Percentiles rank a stretch among this genome's conserved stretches.
Evolutionary conservation across 2,329 filamentous ascomycete genomes (phyloP).

Genomic region (Neoascochyta sp.): DNA sequence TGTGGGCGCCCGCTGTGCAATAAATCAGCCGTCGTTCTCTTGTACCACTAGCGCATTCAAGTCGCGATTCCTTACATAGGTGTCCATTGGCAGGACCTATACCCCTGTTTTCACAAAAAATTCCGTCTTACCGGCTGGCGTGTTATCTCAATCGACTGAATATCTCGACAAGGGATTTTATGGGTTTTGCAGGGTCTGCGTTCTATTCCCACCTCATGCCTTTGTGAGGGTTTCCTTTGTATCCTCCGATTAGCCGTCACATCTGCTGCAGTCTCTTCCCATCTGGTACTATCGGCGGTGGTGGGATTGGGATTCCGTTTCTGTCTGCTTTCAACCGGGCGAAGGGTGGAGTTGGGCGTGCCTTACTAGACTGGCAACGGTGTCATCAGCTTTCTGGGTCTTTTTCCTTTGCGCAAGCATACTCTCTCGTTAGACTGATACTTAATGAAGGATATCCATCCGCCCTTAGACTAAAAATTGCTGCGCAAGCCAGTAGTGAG

Average conservation of each 20-base stretch:
- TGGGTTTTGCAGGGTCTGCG: constrained; percentile 20
- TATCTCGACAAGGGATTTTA: constrained; percentile 26
- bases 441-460: constrained; percentile 41
- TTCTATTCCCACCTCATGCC: constrained; percentile 11
- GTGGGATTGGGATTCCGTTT: constrained; percentile 10
- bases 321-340: constrained; percentile 11
- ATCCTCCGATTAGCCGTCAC: constrained; percentile 18
- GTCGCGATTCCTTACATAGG: constrained; percentile 32
- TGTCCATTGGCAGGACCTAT: constrained; percentile 40
- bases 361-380: constrained; percentile 31
- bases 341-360: constrained; percentile 34
- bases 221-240: constrained; percentile 21
- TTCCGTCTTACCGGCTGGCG: constrained; percentile 26
- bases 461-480: constrained; percentile 36
- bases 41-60: constrained; percentile 33
- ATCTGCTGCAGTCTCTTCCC: constrained; percentile 26
- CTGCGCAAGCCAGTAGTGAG: constrained; percentile 31
- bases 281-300: too few species aligned
- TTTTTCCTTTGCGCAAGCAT: constrained; percentile 27
- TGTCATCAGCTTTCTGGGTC: constrained; percentile 24
- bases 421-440: constrained; percentile 38
- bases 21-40: constrained; percentile 22
- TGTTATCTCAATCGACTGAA: constrained; percentile 25
- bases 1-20: constrained; percentile 45
- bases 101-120: constrained; percentile 41